phyloP scores from a whole-genome alignment of 2,329 filamentous ascomycete species.

The Fusarium piperis region DNA sequence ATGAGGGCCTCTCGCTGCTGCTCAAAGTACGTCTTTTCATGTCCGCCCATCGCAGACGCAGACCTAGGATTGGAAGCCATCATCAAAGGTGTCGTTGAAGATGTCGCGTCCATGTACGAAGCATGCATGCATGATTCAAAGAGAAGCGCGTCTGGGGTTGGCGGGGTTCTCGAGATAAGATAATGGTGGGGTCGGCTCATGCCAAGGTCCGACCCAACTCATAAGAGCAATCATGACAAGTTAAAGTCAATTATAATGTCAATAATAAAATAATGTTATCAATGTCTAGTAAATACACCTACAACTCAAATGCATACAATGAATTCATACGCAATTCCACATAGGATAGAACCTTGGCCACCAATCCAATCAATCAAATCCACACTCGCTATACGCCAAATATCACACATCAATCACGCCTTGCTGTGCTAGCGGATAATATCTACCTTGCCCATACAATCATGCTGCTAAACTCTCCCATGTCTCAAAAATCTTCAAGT shows the following conservation, averaged over 20 bases:
- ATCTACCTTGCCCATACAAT: neutral
- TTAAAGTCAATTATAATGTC: neutral
- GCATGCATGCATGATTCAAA: slow-evolving; percentile 13
- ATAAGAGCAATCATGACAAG: neutral
- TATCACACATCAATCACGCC: neutral
- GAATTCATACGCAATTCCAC: neutral
- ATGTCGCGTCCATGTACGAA: slow-evolving; percentile 19
- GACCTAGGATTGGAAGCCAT: slow-evolving; percentile 49
- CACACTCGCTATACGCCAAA: slow-evolving; percentile 8
- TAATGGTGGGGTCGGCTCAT: slow-evolving; percentile 12
- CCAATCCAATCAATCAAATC: neutral
- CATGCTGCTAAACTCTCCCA: neutral
- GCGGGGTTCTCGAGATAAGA: slow-evolving; percentile 23
- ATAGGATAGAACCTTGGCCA: neutral
- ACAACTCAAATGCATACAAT: neutral
- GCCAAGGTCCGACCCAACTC: neutral
- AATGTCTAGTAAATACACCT: neutral
- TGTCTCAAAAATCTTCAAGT: neutral
- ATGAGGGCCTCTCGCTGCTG: slow-evolving; percentile 78
- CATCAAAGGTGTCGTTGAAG: slow-evolving; percentile 13
- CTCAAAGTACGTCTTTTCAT: slow-evolving; percentile 74
- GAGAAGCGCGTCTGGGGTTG: neutral
- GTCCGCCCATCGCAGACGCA: slow-evolving; percentile 41
- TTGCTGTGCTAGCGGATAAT: neutral
- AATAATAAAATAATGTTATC: neutral